These are phyloP conservation scores for Ilex asprella DNA, from an alignment of 257 asterid genomes.

Conservation along the genomic window DNA sequence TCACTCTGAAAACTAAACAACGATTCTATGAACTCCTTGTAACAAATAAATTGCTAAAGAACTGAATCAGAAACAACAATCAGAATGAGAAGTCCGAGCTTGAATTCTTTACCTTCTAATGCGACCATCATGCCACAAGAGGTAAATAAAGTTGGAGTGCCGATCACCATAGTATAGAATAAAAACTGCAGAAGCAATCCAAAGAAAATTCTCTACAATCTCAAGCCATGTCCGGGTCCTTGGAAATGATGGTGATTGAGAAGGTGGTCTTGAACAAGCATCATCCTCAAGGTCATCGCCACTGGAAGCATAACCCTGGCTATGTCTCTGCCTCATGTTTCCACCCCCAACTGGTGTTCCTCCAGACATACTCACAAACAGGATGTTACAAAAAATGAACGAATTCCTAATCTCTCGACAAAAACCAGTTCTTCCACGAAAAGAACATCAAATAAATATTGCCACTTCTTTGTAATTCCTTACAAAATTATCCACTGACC, in stretches of 20 bases:
- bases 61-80: neutral
- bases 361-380: conserved; percentile 37
- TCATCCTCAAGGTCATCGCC: conserved; percentile 66
- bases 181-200: conserved; percentile 50
- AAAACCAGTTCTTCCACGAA: conserved; percentile 6
- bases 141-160: conserved; percentile 40
- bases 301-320: conserved; percentile 57
- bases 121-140: conserved; percentile 45
- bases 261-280: conserved; percentile 40
- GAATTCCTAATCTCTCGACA: neutral
- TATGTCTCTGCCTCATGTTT: conserved; percentile 49
- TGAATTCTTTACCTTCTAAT: conserved; percentile 32
- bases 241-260: conserved; percentile 24
- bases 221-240: conserved; percentile 38
- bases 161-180: conserved; percentile 49
- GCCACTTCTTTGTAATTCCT: neutral
- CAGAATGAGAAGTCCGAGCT: neutral
- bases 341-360: conserved; percentile 51
- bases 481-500: no score
- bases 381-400: conserved; percentile 6
- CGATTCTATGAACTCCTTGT: no score
- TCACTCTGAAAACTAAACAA: no score
- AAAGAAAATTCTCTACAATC: conserved; percentile 40
- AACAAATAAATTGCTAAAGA: no score
- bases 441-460: conserved; percentile 6